These are phyloP conservation scores for Coemansia sp. DNA, from an alignment of 192 early-diverging fungal species.

Conservation along the genomic window DNA sequence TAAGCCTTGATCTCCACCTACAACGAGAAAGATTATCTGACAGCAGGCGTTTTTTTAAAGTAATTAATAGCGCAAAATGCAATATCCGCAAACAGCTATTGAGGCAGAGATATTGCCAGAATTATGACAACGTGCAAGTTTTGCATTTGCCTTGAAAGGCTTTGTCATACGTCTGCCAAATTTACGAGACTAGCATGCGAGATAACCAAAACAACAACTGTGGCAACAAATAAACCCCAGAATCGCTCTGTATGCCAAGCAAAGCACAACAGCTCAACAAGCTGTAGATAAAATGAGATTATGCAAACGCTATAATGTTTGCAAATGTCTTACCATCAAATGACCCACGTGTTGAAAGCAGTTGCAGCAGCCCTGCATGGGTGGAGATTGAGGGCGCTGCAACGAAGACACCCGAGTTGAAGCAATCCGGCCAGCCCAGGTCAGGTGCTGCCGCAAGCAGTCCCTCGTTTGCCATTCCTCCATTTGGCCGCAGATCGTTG, in stretches of 20 bases:
- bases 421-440: conserved; percentile 95
- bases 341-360: conserved; percentile 51
- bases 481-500: conserved; percentile 32
- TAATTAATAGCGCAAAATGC: not conserved
- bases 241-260: too few relatives aligned
- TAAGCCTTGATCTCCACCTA: conserved; percentile 91
- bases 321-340: conserved; percentile 75
- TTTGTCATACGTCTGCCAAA: too few relatives aligned
- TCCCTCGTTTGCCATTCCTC: conserved; percentile 52
- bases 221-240: too few relatives aligned
- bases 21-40: conserved; percentile 1
- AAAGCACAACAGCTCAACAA: not conserved
- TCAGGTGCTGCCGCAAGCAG: conserved; percentile 87
- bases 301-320: not conserved
- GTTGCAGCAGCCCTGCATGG: conserved; percentile 40
- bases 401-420: conserved; percentile 89
- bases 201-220: too few relatives aligned
- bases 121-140: too few relatives aligned
- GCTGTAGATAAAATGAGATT: not conserved
- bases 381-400: conserved; percentile 53
- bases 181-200: too few relatives aligned
- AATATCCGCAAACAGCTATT: too few relatives aligned
- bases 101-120: too few relatives aligned
- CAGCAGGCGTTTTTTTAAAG: not conserved
- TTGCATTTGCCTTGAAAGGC: too few relatives aligned